These are phyloP conservation scores for Capniomyces stellatus DNA, from an alignment of 371 early-diverging fungal genomes.

Conservation along the genomic window DNA sequence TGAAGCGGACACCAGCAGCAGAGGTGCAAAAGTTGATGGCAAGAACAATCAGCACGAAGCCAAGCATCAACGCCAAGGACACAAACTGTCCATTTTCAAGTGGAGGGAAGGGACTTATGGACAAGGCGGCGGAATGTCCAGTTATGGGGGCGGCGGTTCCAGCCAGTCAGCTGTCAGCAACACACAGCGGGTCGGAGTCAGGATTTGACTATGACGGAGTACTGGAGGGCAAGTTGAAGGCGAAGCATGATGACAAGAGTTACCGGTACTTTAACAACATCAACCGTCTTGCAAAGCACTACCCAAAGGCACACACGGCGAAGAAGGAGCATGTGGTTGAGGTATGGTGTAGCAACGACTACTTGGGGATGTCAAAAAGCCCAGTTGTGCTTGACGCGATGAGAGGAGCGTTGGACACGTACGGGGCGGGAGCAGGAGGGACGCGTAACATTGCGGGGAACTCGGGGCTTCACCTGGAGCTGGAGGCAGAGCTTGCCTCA, in stretches of 20 bases:
- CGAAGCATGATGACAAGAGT: slow-evolving; percentile 89
- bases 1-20: background rate
- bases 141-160: slow-evolving; percentile 46
- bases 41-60: slow-evolving; percentile 22
- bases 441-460: slow-evolving; percentile 99
- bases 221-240: slow-evolving; percentile 65
- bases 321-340: slow-evolving; percentile 71
- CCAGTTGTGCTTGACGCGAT: slow-evolving; percentile 71
- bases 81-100: slow-evolving; percentile 24
- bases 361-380: slow-evolving; percentile 86
- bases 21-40: slow-evolving; percentile 4
- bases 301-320: slow-evolving; percentile 85
- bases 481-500: slow-evolving; percentile 80
- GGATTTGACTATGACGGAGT: slow-evolving; percentile 78
- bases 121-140: slow-evolving; percentile 73
- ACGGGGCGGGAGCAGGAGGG: slow-evolving; percentile 97
- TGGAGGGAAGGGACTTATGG: slow-evolving; percentile 38
- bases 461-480: slow-evolving; percentile 79
- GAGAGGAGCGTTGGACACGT: slow-evolving; percentile 82
- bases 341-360: slow-evolving; percentile 98
- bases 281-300: slow-evolving; percentile 84
- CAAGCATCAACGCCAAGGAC: slow-evolving; percentile 19
- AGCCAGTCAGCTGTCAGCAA: slow-evolving; percentile 5
- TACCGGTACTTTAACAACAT: slow-evolving; percentile 98
- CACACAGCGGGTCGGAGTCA: slow-evolving; percentile 6